phyloP scores from a whole-genome alignment of 352 stramenopile species.

The Pythium volutum region DNA sequence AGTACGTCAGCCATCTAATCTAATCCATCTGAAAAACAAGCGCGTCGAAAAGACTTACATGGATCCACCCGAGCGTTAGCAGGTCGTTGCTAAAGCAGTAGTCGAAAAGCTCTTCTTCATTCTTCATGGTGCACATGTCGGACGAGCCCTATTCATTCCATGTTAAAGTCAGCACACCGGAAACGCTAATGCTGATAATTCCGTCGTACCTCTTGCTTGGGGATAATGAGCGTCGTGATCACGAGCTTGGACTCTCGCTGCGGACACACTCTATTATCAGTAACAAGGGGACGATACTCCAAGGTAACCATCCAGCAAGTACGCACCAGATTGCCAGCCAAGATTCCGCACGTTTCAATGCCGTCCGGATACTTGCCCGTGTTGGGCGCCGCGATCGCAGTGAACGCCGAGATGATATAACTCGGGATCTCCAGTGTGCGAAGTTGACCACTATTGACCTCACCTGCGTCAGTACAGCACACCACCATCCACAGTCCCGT shows the following conservation, averaged over 20 bases:
- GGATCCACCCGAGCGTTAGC: conserved; percentile 90
- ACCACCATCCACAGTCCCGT: not conserved
- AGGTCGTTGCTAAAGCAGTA: conserved; percentile 85
- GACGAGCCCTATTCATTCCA: conserved; percentile 56
- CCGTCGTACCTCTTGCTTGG: conserved; percentile 69
- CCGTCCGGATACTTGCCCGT: conserved; percentile 69
- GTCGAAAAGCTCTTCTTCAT: conserved; percentile 87
- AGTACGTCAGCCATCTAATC: not conserved
- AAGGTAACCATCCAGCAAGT: too few relatives aligned
- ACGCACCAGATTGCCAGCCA: conserved; percentile 76
- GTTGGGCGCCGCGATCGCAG: conserved; percentile 72
- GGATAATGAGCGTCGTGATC: conserved; percentile 86
- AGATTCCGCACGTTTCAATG: conserved; percentile 90
- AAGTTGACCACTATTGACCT: conserved; percentile 51
- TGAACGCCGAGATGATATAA: conserved; percentile 74
- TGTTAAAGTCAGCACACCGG: not conserved
- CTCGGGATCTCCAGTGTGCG: conserved; percentile 69
- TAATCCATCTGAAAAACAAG: not conserved
- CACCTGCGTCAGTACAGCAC: not conserved
- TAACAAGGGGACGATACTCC: not conserved
- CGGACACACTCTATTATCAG: not conserved
- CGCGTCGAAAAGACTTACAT: conserved; percentile 32
- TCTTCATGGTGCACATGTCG: conserved; percentile 85
- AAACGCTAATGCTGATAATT: not conserved
- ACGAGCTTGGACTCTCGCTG: conserved; percentile 54